Evolutionary conservation across 1,284 basidiomycete species (phyloP).

Genomic region (Fistulinella staudtii): DNA sequence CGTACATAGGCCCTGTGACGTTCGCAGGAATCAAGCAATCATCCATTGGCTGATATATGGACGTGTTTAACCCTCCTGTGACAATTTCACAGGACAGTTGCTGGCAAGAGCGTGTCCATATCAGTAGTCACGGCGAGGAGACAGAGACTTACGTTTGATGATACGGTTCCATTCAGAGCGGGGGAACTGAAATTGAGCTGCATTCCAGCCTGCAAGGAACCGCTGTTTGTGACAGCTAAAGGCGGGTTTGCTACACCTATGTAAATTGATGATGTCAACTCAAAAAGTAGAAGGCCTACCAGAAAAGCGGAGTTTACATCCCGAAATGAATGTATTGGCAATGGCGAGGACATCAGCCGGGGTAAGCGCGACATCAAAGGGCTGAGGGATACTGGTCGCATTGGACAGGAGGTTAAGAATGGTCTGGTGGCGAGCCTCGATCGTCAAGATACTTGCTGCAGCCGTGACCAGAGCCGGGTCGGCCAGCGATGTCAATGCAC

Average conservation of each 20-base stretch:
- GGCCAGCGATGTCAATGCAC: slow-evolving; percentile 61
- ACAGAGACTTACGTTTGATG: slow-evolving; percentile 42
- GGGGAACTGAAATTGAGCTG: slow-evolving; percentile 56
- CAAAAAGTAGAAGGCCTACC: slow-evolving; percentile 36
- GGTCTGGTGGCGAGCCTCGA: slow-evolving; percentile 80
- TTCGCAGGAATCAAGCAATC: slow-evolving; percentile 59
- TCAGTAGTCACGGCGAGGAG: background rate
- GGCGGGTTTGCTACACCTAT: slow-evolving; percentile 50
- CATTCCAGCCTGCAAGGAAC: slow-evolving; percentile 51
- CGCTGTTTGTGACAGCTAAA: slow-evolving; percentile 62
- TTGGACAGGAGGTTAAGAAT: slow-evolving; percentile 67
- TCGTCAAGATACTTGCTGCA: slow-evolving; percentile 75
- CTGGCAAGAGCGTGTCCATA: slow-evolving; percentile 30
- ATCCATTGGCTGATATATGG: slow-evolving; percentile 56
- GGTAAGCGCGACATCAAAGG: slow-evolving; percentile 69
- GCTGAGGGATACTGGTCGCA: slow-evolving; percentile 56
- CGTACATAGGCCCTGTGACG: slow-evolving; percentile 67
- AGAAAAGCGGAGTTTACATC: slow-evolving; percentile 62
- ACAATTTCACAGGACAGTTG: slow-evolving; percentile 74
- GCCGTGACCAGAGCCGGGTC: slow-evolving; percentile 64
- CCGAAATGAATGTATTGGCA: slow-evolving; percentile 68
- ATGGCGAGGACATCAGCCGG: slow-evolving; percentile 72
- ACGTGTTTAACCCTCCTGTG: slow-evolving; percentile 53
- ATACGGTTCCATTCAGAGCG: slow-evolving; percentile 50
- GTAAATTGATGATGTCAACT: background rate